Evolutionary conservation across 345 rosid genomes (phyloP).

Genomic region (Hevea brasiliensis): DNA sequence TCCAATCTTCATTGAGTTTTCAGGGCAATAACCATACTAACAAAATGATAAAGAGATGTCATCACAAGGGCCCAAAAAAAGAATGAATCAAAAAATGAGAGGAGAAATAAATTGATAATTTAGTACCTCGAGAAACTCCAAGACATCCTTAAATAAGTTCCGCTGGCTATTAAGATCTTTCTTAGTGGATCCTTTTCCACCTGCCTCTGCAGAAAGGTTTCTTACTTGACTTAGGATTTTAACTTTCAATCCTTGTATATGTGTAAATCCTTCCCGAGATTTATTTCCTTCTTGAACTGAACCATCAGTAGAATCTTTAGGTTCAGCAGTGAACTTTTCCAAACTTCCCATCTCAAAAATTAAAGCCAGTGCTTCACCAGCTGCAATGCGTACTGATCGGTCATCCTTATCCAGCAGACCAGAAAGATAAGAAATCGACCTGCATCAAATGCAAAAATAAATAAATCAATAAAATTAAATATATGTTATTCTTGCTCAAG

Average conservation of each 20-base stretch:
- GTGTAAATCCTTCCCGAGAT: conserved; percentile 44
- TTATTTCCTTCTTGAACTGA: conserved; percentile 49
- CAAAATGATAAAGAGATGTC: conserved; percentile 12
- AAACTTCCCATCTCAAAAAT: conserved; percentile 72
- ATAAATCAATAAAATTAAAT: background rate
- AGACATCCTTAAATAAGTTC: conserved; percentile 72
- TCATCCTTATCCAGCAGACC: conserved; percentile 79
- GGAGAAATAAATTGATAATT: background rate
- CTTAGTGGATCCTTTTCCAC: conserved; percentile 91
- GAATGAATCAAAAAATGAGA: background rate
- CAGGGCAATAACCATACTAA: conserved; percentile 67
- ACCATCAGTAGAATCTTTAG: conserved; percentile 39
- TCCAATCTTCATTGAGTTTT: conserved; percentile 65
- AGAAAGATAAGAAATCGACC: conserved; percentile 73
- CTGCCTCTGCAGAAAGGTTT: conserved; percentile 81
- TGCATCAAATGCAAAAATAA: conserved; percentile 32
- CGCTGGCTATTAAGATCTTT: conserved; percentile 88
- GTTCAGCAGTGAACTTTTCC: conserved; percentile 60
- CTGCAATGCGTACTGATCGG: conserved; percentile 82
- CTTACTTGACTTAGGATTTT: conserved; percentile 70
- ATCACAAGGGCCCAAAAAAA: background rate
- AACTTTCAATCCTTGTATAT: conserved; percentile 64
- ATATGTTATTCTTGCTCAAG: background rate
- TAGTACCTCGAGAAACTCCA: conserved; percentile 78
- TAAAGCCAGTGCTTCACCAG: conserved; percentile 88